Base-by-base conservation (phyloP, 2,329 filamentous ascomycete genomes). In the Rhinocladiella mackenziei region DNA sequence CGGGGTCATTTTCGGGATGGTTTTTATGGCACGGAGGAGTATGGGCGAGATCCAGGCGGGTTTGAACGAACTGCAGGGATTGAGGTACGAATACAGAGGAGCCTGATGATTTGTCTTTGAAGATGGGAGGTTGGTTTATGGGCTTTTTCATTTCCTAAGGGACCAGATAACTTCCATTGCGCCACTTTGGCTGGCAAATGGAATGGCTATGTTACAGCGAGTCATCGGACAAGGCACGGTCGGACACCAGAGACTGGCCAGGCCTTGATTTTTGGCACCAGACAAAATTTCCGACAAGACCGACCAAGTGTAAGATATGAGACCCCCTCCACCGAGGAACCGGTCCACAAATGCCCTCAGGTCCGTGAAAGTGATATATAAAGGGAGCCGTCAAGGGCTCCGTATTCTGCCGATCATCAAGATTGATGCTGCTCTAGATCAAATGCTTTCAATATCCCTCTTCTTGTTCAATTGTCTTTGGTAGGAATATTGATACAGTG, bases 61-160 rank as follows among this genome's bases (percentile, higher is more conserved):
- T 5, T 26, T 58, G 38, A 14, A 25, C 15, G 50, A 53, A 32
- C 41, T 58, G 38, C 45, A 48, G 13, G 49, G 47, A 10, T 33
- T 57, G 51, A 53, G 45, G 36, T 57, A 57, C 36, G 48, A 50
- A 6, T 57, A 55, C 23, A 58, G 56, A 43, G 56, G 56, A 3
- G 56, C 56, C 15, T 58, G 46, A 54, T 17, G 30, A 32, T 5
- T 30, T 30, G 28, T n/a, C 5, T n/a, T 25, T 9, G 28, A 25
- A 4, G 33, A 11, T n/a, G 13, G 22, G 5, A 11, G 32, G 11
- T 29, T 29, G n/a, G n/a, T n/a, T n/a, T n/a, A n/a, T n/a, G n/a
- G n/a, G n/a, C 10, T 14, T 4, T 18, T 3, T 33, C n/a, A 5
- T 15, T 5, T n/a, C n/a, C n/a, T n/a, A n/a, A n/a, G n/a, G n/a